Percentiles rank a stretch among this genome's conserved stretches.
These are phyloP conservation scores for Magnaporthiopsis incrustans DNA, from an alignment of 2,329 filamentous ascomycete genomes.

Conservation along the genomic window DNA sequence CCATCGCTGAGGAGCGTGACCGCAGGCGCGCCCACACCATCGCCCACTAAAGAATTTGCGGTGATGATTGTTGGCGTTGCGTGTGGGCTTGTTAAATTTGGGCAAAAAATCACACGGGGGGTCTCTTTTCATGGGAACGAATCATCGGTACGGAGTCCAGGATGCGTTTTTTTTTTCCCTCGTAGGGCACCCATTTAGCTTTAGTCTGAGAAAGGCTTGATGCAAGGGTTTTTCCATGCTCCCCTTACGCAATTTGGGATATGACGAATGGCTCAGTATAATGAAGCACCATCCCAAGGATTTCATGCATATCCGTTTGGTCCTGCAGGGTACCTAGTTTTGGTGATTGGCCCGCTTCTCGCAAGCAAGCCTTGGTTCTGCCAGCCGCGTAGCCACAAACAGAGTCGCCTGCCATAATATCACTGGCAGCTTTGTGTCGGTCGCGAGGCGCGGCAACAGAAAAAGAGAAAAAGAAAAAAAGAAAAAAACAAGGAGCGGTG, in stretches of 20 bases:
- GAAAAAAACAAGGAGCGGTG: not conserved
- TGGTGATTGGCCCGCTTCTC: not conserved
- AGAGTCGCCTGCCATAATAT: not conserved
- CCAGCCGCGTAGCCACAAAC: too few relatives aligned
- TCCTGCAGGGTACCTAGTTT: not conserved
- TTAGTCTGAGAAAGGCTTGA: constrained; percentile 5
- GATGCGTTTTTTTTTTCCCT: constrained; percentile 6
- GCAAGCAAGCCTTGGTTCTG: not conserved
- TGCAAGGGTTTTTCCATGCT: constrained; percentile 3
- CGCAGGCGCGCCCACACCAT: constrained; percentile 68
- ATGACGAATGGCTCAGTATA: constrained; percentile 7
- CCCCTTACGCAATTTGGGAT: constrained; percentile 1
- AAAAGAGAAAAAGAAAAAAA: not conserved
- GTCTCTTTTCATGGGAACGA: constrained; percentile 2
- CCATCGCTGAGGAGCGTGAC: constrained; percentile 98
- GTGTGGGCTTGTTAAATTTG: constrained; percentile 4
- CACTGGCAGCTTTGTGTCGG: not conserved
- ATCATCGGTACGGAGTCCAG: constrained; percentile 7
- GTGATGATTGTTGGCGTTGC: constrained; percentile 1
- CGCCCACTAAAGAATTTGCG: constrained; percentile 38
- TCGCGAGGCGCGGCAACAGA: not conserved
- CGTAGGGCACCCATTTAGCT: constrained; percentile 2
- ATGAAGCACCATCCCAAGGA: constrained; percentile 6
- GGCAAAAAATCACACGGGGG: constrained; percentile 7
- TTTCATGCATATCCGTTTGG: not conserved